These are phyloP conservation scores for Penicillium riverlandense DNA, from an alignment of 495 filamentous ascomycete genomes.

Conservation along the genomic window DNA sequence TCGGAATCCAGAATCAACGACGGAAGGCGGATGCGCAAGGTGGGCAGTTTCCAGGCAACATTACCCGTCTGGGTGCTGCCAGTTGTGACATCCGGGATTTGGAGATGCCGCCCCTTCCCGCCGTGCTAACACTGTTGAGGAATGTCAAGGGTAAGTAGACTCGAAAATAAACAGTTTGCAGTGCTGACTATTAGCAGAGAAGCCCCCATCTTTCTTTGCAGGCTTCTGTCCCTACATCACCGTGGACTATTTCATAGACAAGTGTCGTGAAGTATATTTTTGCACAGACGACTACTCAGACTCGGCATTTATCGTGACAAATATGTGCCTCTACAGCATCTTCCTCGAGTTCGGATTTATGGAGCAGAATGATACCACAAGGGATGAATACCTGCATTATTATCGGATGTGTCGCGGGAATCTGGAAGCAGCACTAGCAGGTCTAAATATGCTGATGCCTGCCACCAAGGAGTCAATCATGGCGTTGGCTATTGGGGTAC, in stretches of 20 bases:
- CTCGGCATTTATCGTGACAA: slow-evolving; percentile 48
- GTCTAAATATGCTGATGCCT: slow-evolving; percentile 52
- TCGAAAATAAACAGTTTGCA: neutral
- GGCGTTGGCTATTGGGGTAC: slow-evolving; percentile 50
- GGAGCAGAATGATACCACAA: slow-evolving; percentile 16
- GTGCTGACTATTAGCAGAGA: slow-evolving; percentile 10
- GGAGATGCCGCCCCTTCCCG: slow-evolving; percentile 45
- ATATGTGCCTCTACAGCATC: slow-evolving; percentile 48
- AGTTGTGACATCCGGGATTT: slow-evolving; percentile 37
- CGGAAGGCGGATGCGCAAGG: slow-evolving; percentile 29
- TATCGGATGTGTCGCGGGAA: slow-evolving; percentile 45
- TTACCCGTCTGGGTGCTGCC: slow-evolving; percentile 22
- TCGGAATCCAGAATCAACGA: slow-evolving; percentile 38
- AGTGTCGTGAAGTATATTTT: slow-evolving; percentile 54
- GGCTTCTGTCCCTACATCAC: slow-evolving; percentile 34
- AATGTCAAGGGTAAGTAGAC: slow-evolving; percentile 36
- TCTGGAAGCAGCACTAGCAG: slow-evolving; percentile 50
- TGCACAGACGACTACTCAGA: slow-evolving; percentile 49
- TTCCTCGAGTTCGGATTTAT: slow-evolving; percentile 42
- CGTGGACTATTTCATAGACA: slow-evolving; percentile 49
- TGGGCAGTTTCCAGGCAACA: slow-evolving; percentile 33
- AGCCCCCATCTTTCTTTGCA: slow-evolving; percentile 15
- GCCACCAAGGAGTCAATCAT: slow-evolving; percentile 51
- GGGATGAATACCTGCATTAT: slow-evolving; percentile 33
- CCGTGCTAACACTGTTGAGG: slow-evolving; percentile 45